Evolutionary conservation across 129 eudicot species (phyloP).

Genomic region (Centella asiatica): DNA sequence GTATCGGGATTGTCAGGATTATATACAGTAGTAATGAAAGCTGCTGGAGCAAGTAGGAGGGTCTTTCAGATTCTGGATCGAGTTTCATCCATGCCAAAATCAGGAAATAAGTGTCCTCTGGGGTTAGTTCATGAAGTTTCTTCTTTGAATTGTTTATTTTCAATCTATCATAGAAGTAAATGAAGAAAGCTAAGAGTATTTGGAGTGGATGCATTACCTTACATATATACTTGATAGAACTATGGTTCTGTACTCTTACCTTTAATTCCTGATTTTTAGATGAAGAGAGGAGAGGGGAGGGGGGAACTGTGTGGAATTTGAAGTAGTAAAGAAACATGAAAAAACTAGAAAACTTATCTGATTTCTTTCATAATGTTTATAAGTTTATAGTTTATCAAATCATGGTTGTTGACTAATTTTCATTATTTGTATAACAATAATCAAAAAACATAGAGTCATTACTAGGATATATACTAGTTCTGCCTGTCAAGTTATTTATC

Average conservation of each 20-base stretch:
- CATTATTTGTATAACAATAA: background rate
- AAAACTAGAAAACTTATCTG: too few species aligned
- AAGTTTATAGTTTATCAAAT: too few species aligned
- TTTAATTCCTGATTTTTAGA: too few species aligned
- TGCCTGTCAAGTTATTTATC: background rate
- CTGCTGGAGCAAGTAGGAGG: conserved; percentile 96
- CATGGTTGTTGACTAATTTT: background rate
- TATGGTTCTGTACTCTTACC: too few species aligned
- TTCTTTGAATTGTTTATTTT: background rate
- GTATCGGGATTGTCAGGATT: conserved; percentile 75
- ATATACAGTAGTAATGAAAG: conserved; percentile 89
- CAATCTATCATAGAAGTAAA: too few species aligned
- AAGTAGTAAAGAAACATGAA: too few species aligned
- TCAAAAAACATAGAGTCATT: background rate
- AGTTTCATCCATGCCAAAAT: conserved; percentile 65
- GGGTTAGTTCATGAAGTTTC: conserved; percentile 44
- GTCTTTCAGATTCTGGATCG: conserved; percentile 95
- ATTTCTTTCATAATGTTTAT: too few species aligned
- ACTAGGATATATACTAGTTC: background rate
- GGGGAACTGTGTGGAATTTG: too few species aligned
- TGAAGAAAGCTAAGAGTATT: background rate
- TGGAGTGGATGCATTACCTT: background rate
- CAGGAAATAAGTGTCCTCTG: conserved; percentile 78
- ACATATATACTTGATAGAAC: too few species aligned
- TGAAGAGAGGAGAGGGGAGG: too few species aligned